These are phyloP conservation scores for Rachicladosporium sp. DNA, from an alignment of 2,329 filamentous ascomycete species.

Conservation along the genomic window DNA sequence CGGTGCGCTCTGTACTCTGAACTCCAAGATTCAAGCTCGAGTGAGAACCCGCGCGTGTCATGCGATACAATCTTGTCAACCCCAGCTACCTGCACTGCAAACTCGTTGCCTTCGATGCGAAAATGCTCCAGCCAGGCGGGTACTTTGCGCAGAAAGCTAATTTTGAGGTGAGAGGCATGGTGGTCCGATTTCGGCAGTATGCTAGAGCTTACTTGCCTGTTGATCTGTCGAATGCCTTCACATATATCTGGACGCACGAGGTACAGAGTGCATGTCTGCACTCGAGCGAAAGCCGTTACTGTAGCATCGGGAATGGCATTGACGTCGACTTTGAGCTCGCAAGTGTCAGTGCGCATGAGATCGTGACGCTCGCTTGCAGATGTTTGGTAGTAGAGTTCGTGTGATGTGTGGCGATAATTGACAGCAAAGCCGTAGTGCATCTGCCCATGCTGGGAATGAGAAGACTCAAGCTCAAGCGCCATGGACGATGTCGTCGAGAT, in stretches of 20 bases:
- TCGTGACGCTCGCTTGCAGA: constrained; percentile 72
- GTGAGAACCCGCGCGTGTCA: constrained; percentile 68
- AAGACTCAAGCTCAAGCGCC: constrained; percentile 85
- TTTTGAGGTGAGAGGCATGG: constrained; percentile 26
- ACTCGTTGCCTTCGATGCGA: constrained; percentile 74
- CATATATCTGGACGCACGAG: constrained; percentile 88
- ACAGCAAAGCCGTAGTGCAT: constrained; percentile 78
- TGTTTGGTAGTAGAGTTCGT: constrained; percentile 90
- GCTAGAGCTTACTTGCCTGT: constrained; percentile 65
- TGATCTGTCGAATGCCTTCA: constrained; percentile 81
- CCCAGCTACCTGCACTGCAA: constrained; percentile 82
- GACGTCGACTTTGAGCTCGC: constrained; percentile 76
- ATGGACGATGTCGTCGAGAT: constrained; percentile 92
- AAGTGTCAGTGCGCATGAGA: constrained; percentile 71
- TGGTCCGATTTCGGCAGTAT: constrained; percentile 32
- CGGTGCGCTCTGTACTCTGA: constrained; percentile 74
- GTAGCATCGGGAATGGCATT: constrained; percentile 76
- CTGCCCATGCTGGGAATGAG: constrained; percentile 75
- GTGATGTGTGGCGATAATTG: constrained; percentile 69
- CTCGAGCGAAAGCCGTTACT: constrained; percentile 63
- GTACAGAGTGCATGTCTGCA: constrained; percentile 80
- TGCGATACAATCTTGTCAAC: constrained; percentile 73
- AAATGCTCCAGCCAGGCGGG: constrained; percentile 78
- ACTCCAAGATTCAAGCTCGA: constrained; percentile 80
- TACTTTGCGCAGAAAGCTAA: constrained; percentile 63